Conservation (phyloP, 176 grass and related monocot species). For the Tillandsia fasciculata region DNA sequence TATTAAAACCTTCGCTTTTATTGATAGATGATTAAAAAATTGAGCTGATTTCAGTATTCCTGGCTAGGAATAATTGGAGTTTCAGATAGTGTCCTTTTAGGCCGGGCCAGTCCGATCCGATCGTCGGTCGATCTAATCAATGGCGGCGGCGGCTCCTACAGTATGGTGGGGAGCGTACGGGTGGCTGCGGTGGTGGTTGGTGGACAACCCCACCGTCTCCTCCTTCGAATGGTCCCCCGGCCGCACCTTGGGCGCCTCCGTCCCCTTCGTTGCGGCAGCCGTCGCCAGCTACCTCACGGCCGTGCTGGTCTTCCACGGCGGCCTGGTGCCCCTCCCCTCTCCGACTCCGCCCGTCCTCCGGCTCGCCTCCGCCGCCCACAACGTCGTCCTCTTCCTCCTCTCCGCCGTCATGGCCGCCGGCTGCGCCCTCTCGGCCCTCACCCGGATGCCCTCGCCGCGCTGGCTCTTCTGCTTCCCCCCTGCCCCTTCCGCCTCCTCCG, state of each 20-base stretch:
- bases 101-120: too few relatives aligned
- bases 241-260: constrained; percentile 40
- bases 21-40: too few relatives aligned
- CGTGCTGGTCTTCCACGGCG: constrained; percentile 50
- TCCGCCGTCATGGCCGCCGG: constrained; percentile 65
- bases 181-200: constrained; percentile 45
- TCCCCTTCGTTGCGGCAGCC: constrained; percentile 40
- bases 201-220: constrained; percentile 57
- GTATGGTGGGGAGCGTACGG: not conserved
- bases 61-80: too few relatives aligned
- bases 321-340: constrained; percentile 42
- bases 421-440: constrained; percentile 46
- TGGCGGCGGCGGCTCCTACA: constrained; percentile 2
- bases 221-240: constrained; percentile 58
- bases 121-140: too few relatives aligned
- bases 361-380: constrained; percentile 49
- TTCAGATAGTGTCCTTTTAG: too few relatives aligned
- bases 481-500: constrained; percentile 25
- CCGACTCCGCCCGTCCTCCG: constrained; percentile 24
- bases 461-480: constrained; percentile 81
- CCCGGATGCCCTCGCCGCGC: constrained; percentile 14
- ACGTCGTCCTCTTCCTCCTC: constrained; percentile 48
- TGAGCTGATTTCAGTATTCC: too few relatives aligned
- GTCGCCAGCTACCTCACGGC: constrained; percentile 57
- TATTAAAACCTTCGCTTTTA: too few relatives aligned